These are phyloP conservation scores for Lentinula boryana DNA, from an alignment of 768 basidiomycete species.

Conservation along the genomic window DNA sequence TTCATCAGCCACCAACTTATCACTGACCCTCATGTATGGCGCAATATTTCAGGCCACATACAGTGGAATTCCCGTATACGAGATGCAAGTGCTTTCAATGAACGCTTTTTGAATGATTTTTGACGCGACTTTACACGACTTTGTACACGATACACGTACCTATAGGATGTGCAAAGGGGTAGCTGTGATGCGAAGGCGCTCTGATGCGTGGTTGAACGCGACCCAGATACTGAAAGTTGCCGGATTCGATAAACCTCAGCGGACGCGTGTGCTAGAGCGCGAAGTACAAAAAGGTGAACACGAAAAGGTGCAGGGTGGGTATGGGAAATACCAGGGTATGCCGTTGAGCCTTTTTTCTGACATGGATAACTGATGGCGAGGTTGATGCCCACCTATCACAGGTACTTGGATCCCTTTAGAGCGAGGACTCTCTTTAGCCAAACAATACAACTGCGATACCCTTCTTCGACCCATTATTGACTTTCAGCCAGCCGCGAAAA, in stretches of 20 bases:
- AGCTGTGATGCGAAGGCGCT: slow-evolving; percentile 94
- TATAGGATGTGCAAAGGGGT: slow-evolving; percentile 89
- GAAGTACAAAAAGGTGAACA: slow-evolving; percentile 99
- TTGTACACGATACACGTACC: slow-evolving; percentile 29
- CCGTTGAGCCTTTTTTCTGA: slow-evolving; percentile 15
- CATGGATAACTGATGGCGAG: background rate
- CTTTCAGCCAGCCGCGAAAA: slow-evolving; percentile 83
- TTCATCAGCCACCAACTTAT: slow-evolving; percentile 15
- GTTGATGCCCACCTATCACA: slow-evolving; percentile 22
- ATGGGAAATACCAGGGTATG: slow-evolving; percentile 97
- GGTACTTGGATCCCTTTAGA: slow-evolving; percentile 99
- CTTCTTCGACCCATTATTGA: slow-evolving; percentile 91
- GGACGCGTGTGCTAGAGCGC: slow-evolving; percentile 94
- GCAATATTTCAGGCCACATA: slow-evolving; percentile 66
- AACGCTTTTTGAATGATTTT: slow-evolving; percentile 4
- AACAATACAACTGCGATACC: slow-evolving; percentile 88
- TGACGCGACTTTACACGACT: slow-evolving; percentile 29
- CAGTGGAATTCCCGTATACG: slow-evolving; percentile 89
- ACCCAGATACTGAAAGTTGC: slow-evolving; percentile 99
- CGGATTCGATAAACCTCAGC: slow-evolving; percentile 97
- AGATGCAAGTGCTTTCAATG: slow-evolving; percentile 56
- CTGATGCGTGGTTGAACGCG: slow-evolving; percentile 98
- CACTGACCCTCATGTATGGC: slow-evolving; percentile 9
- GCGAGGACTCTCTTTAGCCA: slow-evolving; percentile 77
- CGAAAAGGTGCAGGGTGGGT: slow-evolving; percentile 98